Evolutionary conservation across 2,329 filamentous ascomycete genomes (phyloP).

Genomic region (Penicillium sp.): DNA sequence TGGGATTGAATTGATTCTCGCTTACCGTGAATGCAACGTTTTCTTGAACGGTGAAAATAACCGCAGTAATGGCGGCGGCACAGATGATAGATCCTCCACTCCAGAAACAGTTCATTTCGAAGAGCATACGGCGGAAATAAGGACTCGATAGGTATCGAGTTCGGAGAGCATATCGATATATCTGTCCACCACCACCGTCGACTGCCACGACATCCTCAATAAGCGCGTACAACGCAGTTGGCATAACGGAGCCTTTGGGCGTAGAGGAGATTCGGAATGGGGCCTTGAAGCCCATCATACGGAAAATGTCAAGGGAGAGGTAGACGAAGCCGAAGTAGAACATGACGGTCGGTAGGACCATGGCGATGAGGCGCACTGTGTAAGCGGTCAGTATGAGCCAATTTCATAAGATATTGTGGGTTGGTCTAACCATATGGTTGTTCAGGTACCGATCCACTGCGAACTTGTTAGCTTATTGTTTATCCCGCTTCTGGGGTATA

Average conservation of each 20-base stretch:
- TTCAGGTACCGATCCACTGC: conserved; percentile 42
- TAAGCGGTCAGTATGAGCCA: neutral
- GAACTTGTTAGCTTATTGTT: conserved; percentile 16
- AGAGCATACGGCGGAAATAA: conserved; percentile 56
- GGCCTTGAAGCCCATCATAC: conserved; percentile 46
- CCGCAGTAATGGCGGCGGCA: conserved; percentile 49
- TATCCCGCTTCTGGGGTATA: neutral
- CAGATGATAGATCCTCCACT: conserved; percentile 52
- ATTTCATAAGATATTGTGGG: neutral
- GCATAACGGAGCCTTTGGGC: conserved; percentile 57
- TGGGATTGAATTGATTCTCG: neutral
- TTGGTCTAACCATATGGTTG: conserved; percentile 41
- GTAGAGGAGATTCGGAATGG: conserved; percentile 66
- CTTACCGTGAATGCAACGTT: conserved; percentile 51
- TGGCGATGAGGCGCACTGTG: conserved; percentile 45
- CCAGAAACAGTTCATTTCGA: conserved; percentile 59
- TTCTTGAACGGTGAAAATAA: conserved; percentile 51
- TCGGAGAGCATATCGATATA: conserved; percentile 53
- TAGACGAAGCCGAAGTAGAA: conserved; percentile 48
- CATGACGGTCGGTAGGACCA: conserved; percentile 48
- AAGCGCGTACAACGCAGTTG: conserved; percentile 63
- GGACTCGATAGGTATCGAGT: conserved; percentile 56
- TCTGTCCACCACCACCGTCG: conserved; percentile 60
- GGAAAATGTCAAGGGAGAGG: conserved; percentile 45
- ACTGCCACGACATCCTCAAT: conserved; percentile 69